These are phyloP conservation scores for Erigeron canadensis DNA, from an alignment of 129 eudicot genomes.

Conservation along the genomic window DNA sequence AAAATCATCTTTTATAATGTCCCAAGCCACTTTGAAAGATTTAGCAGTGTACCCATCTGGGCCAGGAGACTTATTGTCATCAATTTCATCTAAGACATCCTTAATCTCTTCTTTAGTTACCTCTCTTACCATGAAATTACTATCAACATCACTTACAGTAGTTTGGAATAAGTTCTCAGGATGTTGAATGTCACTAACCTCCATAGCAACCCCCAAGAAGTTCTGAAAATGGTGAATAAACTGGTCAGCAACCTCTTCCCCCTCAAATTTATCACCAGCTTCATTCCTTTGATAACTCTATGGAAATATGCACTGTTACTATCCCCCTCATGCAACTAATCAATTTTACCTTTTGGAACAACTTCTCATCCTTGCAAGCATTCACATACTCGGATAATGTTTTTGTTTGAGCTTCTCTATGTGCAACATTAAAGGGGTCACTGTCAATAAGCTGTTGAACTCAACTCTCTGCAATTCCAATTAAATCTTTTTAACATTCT, in stretches of 20 bases:
- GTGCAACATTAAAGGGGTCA: neutral
- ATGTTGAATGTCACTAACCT: no score
- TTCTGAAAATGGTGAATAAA: no score
- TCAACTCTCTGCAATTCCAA: neutral
- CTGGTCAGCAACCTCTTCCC: no score
- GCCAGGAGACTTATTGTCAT: neutral
- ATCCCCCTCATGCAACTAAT: neutral
- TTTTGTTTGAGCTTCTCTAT: neutral
- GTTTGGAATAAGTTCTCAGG: neutral
- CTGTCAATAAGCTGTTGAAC: neutral
- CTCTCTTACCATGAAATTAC: neutral
- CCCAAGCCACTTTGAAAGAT: neutral
- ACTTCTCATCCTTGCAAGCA: neutral
- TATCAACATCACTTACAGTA: no score
- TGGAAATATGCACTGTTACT: neutral
- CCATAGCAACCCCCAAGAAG: no score
- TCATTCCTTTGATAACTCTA: neutral
- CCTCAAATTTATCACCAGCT: neutral
- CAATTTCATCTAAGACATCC: neutral
- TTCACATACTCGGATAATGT: neutral
- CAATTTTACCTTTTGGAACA: neutral
- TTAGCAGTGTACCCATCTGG: neutral
- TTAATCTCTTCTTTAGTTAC: neutral
- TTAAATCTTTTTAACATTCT: neutral
- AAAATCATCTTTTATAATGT: neutral